A percentile compares a stretch with the other conserved stretches of the same genome.
Evolutionary conservation across 345 rosid genomes (phyloP).

Genomic region (Syzygium oleosum): DNA sequence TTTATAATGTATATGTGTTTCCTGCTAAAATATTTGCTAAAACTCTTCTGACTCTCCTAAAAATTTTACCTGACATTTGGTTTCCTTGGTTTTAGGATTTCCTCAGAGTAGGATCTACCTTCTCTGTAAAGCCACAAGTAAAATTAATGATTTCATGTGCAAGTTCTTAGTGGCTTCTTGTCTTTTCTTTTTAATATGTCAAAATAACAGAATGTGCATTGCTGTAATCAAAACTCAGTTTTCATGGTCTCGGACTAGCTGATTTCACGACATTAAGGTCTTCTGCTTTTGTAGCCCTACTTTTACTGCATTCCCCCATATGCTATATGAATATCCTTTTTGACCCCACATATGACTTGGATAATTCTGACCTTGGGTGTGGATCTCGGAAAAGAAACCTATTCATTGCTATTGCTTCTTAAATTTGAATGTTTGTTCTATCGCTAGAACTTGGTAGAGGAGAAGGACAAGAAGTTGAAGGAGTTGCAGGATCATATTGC

Average conservation of each 20-base stretch:
- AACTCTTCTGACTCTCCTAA: neutral
- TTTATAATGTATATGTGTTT: neutral
- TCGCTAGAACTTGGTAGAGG: conserved; percentile 78
- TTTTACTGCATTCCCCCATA: neutral
- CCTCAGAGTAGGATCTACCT: neutral
- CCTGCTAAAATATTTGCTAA: neutral
- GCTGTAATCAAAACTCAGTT: neutral
- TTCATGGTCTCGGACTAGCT: neutral
- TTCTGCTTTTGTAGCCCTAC: neutral
- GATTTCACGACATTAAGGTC: neutral
- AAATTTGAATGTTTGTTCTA: neutral
- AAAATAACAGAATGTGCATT: neutral
- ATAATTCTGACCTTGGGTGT: neutral
- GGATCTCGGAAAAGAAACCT: neutral
- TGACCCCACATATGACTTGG: neutral
- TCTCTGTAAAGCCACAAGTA: neutral
- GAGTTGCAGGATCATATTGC: conserved; percentile 89
- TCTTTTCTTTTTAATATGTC: neutral
- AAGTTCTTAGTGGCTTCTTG: neutral
- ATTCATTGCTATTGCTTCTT: neutral
- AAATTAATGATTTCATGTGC: neutral
- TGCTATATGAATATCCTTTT: neutral
- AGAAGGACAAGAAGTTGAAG: conserved; percentile 91
- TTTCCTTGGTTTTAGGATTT: neutral
- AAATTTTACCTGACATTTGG: neutral